Base-by-base conservation (phyloP, 768 basidiomycete genomes). In the Leccinum disarticulatum region DNA sequence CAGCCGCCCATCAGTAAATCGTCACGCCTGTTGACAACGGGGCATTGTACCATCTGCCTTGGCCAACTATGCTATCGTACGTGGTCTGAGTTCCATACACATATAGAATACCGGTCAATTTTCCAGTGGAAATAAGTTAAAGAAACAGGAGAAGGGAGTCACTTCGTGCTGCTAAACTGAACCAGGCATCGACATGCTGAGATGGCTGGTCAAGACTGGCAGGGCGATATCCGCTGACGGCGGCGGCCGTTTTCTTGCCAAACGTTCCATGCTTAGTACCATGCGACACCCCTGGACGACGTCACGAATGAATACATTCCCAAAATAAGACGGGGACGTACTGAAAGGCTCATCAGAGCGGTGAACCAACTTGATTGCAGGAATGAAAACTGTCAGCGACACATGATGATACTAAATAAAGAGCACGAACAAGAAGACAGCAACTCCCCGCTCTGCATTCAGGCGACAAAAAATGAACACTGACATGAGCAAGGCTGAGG, bases 221-320 rank as follows among this genome's bases (percentile, higher is more conserved):
- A 28, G 49, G 2, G 50, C 8, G 30, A 14, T 10, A 22, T 48
- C 49, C 7, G 5, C 14, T 5, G 33, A 7, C 43, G 43, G 19
- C 2, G 9, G n/a, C 17, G 17, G 28, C 27, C 56, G 30, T 31
- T 9, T 51, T 41, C 57, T 58, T 30, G 63, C 57, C 13, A 73
- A 61, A n/a, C 61, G 53, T 30, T 68, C 68, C 66, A 66, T 70
- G 41, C 61, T 64, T 3, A 66, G 27, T 47, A 74, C 61, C 56
- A 70, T 51, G n/a, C 49, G 58, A 57, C 72, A 72, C 4, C 68
- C 72, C 70, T 72, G 35, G 28, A 36, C 1, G 30, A 43, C 3
- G 27, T 47, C 14, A 35, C 31, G 22, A 57, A 17, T 13, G 19
- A 47, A 13, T 28, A 1, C 11, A 19, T 41, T 47, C 17, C 14